A percentile compares a stretch with the other conserved stretches of the same genome.
phyloP scores from a whole-genome alignment of 2,329 filamentous ascomycete genomes.

The Hypomyces rosellus region DNA sequence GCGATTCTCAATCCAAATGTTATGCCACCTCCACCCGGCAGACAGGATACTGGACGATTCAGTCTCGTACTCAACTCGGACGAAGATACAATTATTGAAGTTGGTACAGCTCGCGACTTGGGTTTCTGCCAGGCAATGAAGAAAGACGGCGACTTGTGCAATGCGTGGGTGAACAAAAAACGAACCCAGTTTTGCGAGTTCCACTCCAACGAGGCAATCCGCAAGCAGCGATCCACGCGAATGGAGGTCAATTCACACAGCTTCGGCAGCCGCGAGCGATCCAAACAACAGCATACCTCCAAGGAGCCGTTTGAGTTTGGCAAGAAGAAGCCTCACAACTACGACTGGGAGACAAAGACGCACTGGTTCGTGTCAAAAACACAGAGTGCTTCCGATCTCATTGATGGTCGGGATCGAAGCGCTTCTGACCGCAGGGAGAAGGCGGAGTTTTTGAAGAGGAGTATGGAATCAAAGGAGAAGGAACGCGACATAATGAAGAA shows the following conservation, averaged over 20 bases:
- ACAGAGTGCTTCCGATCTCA: conserved; percentile 52
- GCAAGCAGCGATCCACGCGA: conserved; percentile 57
- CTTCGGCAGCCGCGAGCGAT: conserved; percentile 30
- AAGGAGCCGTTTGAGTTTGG: conserved; percentile 12
- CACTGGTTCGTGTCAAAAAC: conserved; percentile 48
- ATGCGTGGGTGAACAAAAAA: conserved; percentile 77
- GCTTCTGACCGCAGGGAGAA: conserved; percentile 53
- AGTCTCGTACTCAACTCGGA: conserved; percentile 79
- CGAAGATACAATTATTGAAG: conserved; percentile 82
- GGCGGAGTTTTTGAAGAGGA: conserved; percentile 59
- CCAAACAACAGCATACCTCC: conserved; percentile 13
- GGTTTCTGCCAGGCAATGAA: conserved; percentile 81
- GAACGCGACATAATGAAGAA: conserved; percentile 67
- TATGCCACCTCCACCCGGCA: conserved; percentile 75
- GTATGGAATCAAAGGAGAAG: conserved; percentile 60
- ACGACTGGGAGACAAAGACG: conserved; percentile 53
- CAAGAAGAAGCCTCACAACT: conserved; percentile 30
- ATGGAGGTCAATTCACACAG: conserved; percentile 75
- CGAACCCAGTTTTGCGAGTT: conserved; percentile 91
- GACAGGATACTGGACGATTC: conserved; percentile 75
- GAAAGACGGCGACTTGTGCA: conserved; percentile 77
- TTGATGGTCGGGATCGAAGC: conserved; percentile 58
- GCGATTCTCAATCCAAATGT: conserved; percentile 88
- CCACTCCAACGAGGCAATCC: conserved; percentile 76
- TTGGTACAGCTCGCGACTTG: conserved; percentile 77